Conservation (phyloP, 495 filamentous ascomycete genomes). For the Aspergillus bridgeri region DNA sequence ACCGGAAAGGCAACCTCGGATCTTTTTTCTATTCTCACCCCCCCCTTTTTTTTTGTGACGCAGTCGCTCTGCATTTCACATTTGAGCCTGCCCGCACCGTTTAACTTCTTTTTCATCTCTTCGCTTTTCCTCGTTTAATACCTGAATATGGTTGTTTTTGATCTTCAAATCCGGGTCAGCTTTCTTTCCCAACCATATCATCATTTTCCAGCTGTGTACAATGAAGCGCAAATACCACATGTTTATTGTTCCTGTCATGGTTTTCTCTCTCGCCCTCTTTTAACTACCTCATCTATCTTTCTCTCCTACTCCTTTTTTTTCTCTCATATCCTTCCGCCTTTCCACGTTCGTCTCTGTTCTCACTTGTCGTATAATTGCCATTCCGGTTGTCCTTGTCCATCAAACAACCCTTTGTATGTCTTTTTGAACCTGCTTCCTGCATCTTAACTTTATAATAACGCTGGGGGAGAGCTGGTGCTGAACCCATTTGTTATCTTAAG, state of each 20-base stretch:
- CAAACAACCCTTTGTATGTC: constrained; percentile 4
- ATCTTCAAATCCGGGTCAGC: constrained; percentile 3
- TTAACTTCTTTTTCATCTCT: not conserved
- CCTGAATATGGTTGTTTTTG: constrained; percentile 17
- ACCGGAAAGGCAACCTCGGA: constrained; percentile 10
- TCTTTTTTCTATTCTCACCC: not conserved
- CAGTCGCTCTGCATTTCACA: constrained; percentile 2
- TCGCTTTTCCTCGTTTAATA: constrained; percentile 18
- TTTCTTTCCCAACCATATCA: constrained; percentile 9
- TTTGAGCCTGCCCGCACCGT: not conserved
- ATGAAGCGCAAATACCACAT: constrained; percentile 50
- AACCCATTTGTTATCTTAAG: constrained; percentile 14
- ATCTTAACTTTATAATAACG: not conserved
- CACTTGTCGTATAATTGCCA: constrained; percentile 22
- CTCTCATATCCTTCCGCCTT: too few species aligned
- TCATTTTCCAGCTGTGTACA: constrained; percentile 36
- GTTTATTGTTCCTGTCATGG: constrained; percentile 15
- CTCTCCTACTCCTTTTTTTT: constrained; percentile 11
- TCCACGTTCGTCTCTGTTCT: constrained; percentile 23
- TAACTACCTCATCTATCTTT: constrained; percentile 18
- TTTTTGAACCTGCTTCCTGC: not conserved
- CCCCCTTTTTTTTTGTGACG: constrained; percentile 6
- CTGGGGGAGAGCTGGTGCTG: constrained; percentile 8
- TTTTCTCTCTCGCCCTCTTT: constrained; percentile 10
- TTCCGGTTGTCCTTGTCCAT: constrained; percentile 12